Evolutionary conservation across 805 yeast genomes (phyloP), one percentile per base, ranked within the genome.

Genomic region (Saturnispora silvae): DNA sequence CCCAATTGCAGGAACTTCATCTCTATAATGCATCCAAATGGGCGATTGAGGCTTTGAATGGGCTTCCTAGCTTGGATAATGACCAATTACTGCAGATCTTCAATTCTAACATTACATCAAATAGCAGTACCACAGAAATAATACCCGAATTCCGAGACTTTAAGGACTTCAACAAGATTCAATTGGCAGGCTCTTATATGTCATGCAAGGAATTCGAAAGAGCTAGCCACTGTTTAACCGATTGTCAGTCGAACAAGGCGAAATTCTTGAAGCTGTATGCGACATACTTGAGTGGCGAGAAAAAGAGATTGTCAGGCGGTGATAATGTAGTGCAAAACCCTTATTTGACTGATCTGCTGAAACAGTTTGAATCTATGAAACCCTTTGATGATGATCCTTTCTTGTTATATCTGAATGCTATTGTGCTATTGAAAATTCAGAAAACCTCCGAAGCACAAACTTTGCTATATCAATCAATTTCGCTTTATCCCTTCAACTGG

Each of bases 401-500:
- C 42, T 57, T 92, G 20, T 63, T 73, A 43, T 89, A 84, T 49
- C 56, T 92, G 28, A 65, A 72, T 39, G 98, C 96, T 1, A 53
- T 81, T 13, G 62, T 82, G 1, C 61, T 77, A 33, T 60, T 75
- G 37, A 77, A 74, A 47, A 78, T 78, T 48, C 75, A 76, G 34
- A 75, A 79, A 45, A 58, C 59, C n/a, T 46, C 60, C 2, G 54
- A 62, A 25, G 96, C 96, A 0, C 75, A 78, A 40, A 63, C 68
- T 18, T 62, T 63, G 31, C 66, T 87, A 23, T 63, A 75, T 22
- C 66, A 65, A 33, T 79, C 96, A 1, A 52, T 89, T 11, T 61
- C 68, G 18, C 35, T 67, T 20, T 85, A 78, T 48, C 95, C 96
- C 0, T 81, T 68, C 55, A 89, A 89, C 55, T 92, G 98, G 98